Evolutionary conservation across 352 stramenopile species (phyloP), one percentile per base, ranked within the genome.

Genomic region (Phytophthora cryptogea): DNA sequence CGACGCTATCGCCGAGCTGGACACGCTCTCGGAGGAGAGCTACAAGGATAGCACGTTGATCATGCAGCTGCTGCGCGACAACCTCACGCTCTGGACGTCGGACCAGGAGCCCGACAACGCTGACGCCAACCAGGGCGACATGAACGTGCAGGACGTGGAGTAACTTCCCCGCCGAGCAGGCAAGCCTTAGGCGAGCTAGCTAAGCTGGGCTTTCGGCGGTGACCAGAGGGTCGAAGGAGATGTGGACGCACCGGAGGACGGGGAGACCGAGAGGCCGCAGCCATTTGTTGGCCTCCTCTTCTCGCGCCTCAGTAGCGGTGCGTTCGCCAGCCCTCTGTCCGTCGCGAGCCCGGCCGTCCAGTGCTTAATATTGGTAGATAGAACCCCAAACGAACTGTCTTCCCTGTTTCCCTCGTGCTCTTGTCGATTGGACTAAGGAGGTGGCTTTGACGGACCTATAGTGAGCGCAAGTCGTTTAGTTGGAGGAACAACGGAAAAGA

Each of bases 21-120:
- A 99, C 82, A 99, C 97, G 45, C 85, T 99, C 16, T 97, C 96
- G 56, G 97, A 99, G 67, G 97, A 99, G 78, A 97, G 85, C 42
- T 99, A 99, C 91, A 99, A 99, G 90, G 97, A 99, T 78, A 98
- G 89, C 36, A 99, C 97, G 35, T 83, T 99, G 47, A 99, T 99
- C 78, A 99, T 99, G 97, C 97, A 99, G 88, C 80, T 99, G 55
- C 83, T 99, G 52, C 92, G 97, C 59, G 97, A 99, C 84, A 99
- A 99, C 92, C 82, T 99, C 37, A 99, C 97, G 16, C 80, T 99
- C 45, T 99, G 97, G 97, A 99, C 97, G 27, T 98, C 86, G 52
- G 97, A 99, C 75, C 95, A 98, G 71, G 93, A 97, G 55, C 77
- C 80, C 6, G 80, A 90, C 68, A 88, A 76, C 44, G 94, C 95